These are phyloP conservation scores for Erigeron canadensis DNA, from an alignment of 129 eudicot genomes.

Conservation along the genomic window DNA sequence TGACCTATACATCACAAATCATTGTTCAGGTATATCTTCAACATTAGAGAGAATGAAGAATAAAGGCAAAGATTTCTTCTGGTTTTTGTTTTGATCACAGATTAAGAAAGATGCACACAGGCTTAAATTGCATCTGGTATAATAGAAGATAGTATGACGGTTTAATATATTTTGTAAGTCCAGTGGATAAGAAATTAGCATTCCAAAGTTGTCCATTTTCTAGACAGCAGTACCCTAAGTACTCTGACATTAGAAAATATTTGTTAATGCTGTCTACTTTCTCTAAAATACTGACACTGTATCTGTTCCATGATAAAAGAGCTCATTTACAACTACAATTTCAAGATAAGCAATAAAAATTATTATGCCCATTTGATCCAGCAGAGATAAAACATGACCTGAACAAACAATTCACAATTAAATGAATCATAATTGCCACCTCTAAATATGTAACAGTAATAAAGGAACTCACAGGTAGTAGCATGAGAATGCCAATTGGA, in stretches of 20 bases:
- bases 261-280: background rate
- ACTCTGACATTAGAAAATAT: background rate
- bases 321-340: background rate
- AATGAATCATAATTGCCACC: background rate
- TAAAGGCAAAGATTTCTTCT: too few species aligned
- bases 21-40: background rate
- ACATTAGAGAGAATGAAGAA: background rate
- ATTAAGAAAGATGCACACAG: background rate
- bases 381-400: background rate
- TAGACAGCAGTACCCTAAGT: background rate
- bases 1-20: slow-evolving; percentile 62
- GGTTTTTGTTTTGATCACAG: background rate
- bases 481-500: slow-evolving; percentile 96
- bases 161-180: background rate
- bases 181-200: background rate
- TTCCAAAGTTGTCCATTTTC: background rate
- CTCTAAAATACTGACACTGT: background rate
- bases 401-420: background rate
- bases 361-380: background rate
- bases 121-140: background rate
- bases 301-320: background rate
- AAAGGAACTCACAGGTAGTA: slow-evolving; percentile 79
- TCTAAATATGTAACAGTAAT: background rate
- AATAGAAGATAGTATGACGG: background rate
- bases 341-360: too few species aligned